Conservation (phyloP, 2,329 filamentous ascomycete genomes). For the Dryadomyces quercivorus region DNA sequence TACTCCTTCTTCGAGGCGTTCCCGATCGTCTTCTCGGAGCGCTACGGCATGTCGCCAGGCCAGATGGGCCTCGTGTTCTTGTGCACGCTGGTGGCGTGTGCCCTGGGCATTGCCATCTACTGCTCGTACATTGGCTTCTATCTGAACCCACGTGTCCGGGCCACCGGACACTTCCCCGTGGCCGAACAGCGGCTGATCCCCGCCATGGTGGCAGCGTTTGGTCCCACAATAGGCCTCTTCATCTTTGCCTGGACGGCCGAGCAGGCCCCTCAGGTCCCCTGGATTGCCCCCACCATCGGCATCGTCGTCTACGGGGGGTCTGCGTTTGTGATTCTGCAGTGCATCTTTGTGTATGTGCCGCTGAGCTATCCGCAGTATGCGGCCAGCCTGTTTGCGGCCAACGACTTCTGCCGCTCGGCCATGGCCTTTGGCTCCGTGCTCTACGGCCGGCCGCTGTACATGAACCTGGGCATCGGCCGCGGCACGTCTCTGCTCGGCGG, state of each 20-base stretch:
- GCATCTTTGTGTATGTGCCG: conserved; percentile 48
- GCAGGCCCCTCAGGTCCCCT: conserved; percentile 32
- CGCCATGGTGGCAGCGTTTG: conserved; percentile 38
- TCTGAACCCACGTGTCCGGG: conserved; percentile 36
- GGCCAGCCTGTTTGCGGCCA: conserved; percentile 46
- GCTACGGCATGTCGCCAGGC: conserved; percentile 48
- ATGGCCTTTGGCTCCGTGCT: conserved; percentile 48
- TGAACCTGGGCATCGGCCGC: conserved; percentile 43
- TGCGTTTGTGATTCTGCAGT: conserved; percentile 45
- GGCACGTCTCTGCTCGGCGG: conserved; percentile 47
- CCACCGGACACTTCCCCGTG: conserved; percentile 30
- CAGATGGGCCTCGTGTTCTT: conserved; percentile 48
- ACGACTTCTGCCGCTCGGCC: conserved; percentile 45
- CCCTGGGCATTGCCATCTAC: conserved; percentile 38
- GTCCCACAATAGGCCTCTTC: conserved; percentile 47
- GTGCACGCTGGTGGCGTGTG: conserved; percentile 43
- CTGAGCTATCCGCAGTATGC: conserved; percentile 44
- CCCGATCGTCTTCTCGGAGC: conserved; percentile 46
- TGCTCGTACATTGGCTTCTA: conserved; percentile 37
- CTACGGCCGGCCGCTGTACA: conserved; percentile 47
- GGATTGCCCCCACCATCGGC: conserved; percentile 44
- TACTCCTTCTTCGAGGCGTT: conserved; percentile 57
- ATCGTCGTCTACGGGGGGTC: conserved; percentile 40
- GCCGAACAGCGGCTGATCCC: conserved; percentile 44
- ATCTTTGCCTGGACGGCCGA: conserved; percentile 44